Evolutionary conservation across 2,329 filamentous ascomycete species (phyloP), one percentile per base, ranked within the genome.

Genomic region (Neopestalotiopsis clavispora): DNA sequence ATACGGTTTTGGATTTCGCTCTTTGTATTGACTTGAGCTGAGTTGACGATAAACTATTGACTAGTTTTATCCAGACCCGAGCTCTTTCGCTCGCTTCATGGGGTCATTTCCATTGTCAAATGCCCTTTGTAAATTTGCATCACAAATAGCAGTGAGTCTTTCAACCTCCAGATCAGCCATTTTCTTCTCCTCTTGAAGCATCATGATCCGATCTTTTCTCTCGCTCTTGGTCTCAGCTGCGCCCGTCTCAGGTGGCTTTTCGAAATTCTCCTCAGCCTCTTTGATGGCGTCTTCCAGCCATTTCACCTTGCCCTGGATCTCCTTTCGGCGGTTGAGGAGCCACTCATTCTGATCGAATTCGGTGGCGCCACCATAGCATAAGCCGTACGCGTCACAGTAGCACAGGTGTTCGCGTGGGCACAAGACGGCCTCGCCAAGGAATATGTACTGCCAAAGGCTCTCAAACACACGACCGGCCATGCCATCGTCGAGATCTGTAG

Each of bases 361-460:
- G 38, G 17, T 23, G 20, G 38, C 61, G 30, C 61, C 61, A 2
- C 38, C 61, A 30, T 49, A 64, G 40, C 61, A 64, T 12, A 64
- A 20, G 12, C 61, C 61, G 40, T 64, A 64, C 40, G 61, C 9
- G 61, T 64, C 61, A 38, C 61, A 64, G 40, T 64, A 64, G 40
- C 61, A 64, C 61, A 49, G n/a, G 40, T 64, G 61, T 20, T 64
- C 61, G 20, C 61, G 30, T 4, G 61, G 61, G 40, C 61, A 64
- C 10, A 45, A 12, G n/a, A 64, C 40, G n/a, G 61, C 61, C 40
- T 64, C 61, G 38, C 23, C 61, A 9, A 64, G 34, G 34, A 64
- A 64, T 1, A 64, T n/a, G 23, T 38, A 64, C 61, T 64, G 61
- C 61, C 61, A 64, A n/a, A 64, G 34, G 61, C 61, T 64, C 61